Evolutionary conservation across 2,329 filamentous ascomycete species (phyloP), one percentile per base, ranked within the genome.

Genomic region (Talaromyces verruculosus): DNA sequence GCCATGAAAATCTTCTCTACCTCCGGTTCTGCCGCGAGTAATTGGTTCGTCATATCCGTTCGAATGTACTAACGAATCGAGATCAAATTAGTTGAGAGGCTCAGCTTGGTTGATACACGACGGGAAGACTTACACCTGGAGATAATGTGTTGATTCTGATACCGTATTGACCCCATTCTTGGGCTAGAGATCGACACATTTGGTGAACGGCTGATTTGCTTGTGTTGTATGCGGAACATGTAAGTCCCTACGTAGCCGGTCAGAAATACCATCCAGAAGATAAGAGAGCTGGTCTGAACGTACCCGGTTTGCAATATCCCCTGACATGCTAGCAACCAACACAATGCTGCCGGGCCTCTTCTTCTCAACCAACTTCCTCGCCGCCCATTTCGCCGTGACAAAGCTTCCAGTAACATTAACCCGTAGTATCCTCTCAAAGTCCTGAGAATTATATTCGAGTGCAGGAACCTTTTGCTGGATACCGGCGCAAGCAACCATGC

Each of bases 391-490:
- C 6, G 85, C 81, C 8, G 86, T 86, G 85, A 88, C 87, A 73
- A 88, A 85, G 5, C 85, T 84, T 13, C 86, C 86, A 0, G 85
- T 88, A 59, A 87, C 81, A 70, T 87, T 87, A 67, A 87, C 79
- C 70, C 86, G 84, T 67, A 88, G 84, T 85, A 88, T 88, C 65
- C 79, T 83, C 71, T 88, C 87, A 63, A 84, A 83, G 70, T 88
- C 86, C 72, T 87, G 83, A 58, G 83, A 80, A 1, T 82, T 82
- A 75, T 96, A 96, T 58, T 96, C 92, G 62, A 97, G 82, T 1
- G 93, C 92, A 0, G 91, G 80, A 0, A 88, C 92, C 79, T 96
- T 91, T 77, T 96, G 90, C 79, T 96, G 91, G 37, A 87, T 81
- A 0, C 88, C 89, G 0, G 89, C 89, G 0, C 88, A 88, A 0